Evolutionary conservation across 176 grass and related monocot genomes (phyloP), one percentile per base, ranked within the genome.

Genomic region (Phyllostachys edulis): DNA sequence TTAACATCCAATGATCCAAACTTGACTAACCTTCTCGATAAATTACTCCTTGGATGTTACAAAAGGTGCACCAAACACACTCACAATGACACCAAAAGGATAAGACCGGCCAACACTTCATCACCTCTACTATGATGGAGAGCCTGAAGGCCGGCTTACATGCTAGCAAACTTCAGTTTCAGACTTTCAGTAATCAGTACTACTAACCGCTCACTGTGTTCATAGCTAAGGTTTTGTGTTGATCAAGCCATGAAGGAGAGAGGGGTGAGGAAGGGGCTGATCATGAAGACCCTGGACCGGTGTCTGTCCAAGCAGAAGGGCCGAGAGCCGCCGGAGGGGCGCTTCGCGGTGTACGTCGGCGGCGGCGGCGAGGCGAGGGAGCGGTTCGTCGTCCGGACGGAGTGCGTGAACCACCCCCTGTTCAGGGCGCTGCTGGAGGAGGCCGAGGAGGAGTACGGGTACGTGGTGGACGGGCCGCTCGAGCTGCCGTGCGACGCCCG

Each of bases 351-450:
- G 78, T 79, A 90, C 63, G 91, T 93, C 36, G 88, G 88, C 51
- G 61, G 80, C 45, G 68, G 84, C 32, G 85, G 89, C 17, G 52
- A 63, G 17, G 68, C 21, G 36, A 82, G 78, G 78, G 78, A 90
- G 68, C 69, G 85, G 51, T 93, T 93, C 47, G 74, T 93, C 52
- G 76, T 93, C 37, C 73, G 82, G 21, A 90, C 85, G 2, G 88
- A 90, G 82, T 86, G 82, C 73, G 40, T 93, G 37, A 85, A 85
- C 79, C 85, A 93, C 91, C 85, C 82, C 8, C 82, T 90, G 73
- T 93, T 93, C 85, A 80, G 45, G 67, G 50, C 27, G 38, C 69
- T 93, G 75, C 74, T 93, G 81, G 91, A 93, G 59, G 79, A 93
- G 67, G 88, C 85, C 9, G 85, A 88, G 86, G 80, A 73, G 82